Evolutionary conservation across 192 early-diverging fungal species (phyloP).

Genomic region (Coemansia sp.): DNA sequence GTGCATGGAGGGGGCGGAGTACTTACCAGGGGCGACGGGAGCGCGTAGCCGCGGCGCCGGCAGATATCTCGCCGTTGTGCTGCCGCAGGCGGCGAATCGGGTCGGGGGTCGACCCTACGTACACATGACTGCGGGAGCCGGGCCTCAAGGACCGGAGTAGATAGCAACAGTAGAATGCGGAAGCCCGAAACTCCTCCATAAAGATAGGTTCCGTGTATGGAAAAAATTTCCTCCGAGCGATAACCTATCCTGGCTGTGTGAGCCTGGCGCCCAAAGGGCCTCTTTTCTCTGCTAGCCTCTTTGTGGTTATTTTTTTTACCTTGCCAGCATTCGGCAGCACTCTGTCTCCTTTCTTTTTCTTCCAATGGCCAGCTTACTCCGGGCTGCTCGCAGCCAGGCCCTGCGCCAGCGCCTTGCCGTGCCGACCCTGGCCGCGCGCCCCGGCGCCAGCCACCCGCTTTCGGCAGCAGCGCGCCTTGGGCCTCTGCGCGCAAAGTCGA

Average conservation of each 20-base stretch:
- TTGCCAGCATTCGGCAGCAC: neutral
- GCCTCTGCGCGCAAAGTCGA: constrained; percentile 28
- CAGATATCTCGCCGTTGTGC: constrained; percentile 47
- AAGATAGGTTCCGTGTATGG: too few relatives aligned
- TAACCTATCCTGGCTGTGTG: too few relatives aligned
- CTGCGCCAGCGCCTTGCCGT: constrained; percentile 31
- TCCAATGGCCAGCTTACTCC: constrained; percentile 40
- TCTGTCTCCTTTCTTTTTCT: constrained; percentile 2
- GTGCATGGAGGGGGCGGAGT: neutral
- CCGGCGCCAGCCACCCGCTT: constrained; percentile 5
- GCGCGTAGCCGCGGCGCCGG: constrained; percentile 32
- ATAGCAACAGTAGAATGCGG: constrained; percentile 46
- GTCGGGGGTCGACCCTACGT: constrained; percentile 47
- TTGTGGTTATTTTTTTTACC: too few relatives aligned
- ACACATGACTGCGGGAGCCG: constrained; percentile 17
- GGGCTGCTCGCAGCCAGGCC: constrained; percentile 45
- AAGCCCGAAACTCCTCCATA: neutral
- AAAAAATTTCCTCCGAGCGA: constrained; percentile 13
- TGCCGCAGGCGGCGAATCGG: constrained; percentile 40
- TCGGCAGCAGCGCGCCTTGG: constrained; percentile 9
- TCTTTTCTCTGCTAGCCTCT: neutral
- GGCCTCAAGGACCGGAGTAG: constrained; percentile 43
- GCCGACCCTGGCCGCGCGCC: constrained; percentile 12
- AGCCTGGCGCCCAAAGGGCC: too few relatives aligned
- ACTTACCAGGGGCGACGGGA: constrained; percentile 32